These are phyloP conservation scores for Sparassis latifolia DNA, from an alignment of 1,284 basidiomycete species.

Conservation along the genomic window DNA sequence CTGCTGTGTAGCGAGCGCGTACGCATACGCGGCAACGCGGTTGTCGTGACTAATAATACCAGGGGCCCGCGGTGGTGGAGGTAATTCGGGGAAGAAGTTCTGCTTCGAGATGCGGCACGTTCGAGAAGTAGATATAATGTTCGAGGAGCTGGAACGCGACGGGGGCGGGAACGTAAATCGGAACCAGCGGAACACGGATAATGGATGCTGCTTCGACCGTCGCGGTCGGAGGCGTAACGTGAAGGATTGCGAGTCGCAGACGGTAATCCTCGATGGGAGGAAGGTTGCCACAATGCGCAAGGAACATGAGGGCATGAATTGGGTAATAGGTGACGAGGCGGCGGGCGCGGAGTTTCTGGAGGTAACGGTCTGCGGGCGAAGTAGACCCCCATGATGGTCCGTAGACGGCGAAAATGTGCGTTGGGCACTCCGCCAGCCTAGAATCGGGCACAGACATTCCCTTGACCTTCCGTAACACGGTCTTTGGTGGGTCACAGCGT, in stretches of 20 bases:
- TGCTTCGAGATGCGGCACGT: conserved; percentile 5
- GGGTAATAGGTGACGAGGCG: conserved; percentile 14
- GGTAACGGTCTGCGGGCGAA: conserved; percentile 3
- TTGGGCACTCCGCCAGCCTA: conserved; percentile 10
- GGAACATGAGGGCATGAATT: conserved; percentile 16
- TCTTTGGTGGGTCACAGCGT: conserved; percentile 13
- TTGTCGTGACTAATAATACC: neutral
- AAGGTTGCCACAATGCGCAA: conserved; percentile 12
- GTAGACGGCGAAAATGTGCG: conserved; percentile 18
- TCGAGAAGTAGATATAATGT: conserved; percentile 13
- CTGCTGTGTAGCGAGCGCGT: neutral
- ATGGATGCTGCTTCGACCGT: neutral
- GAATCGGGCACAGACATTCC: conserved; percentile 15
- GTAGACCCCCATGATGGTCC: neutral
- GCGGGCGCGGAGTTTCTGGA: neutral
- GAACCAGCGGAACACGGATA: conserved; percentile 13
- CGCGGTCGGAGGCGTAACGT: neutral
- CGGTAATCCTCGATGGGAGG: conserved; percentile 10
- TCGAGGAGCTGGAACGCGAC: conserved; percentile 9
- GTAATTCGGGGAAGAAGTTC: neutral
- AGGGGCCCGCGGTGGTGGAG: neutral
- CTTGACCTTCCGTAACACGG: conserved; percentile 6
- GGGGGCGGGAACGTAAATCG: conserved; percentile 13
- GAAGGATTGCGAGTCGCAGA: conserved; percentile 1
- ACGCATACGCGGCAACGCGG: neutral